Conservation (phyloP, 805 yeast species). For the Maudiozyma saulgeensis region DNA sequence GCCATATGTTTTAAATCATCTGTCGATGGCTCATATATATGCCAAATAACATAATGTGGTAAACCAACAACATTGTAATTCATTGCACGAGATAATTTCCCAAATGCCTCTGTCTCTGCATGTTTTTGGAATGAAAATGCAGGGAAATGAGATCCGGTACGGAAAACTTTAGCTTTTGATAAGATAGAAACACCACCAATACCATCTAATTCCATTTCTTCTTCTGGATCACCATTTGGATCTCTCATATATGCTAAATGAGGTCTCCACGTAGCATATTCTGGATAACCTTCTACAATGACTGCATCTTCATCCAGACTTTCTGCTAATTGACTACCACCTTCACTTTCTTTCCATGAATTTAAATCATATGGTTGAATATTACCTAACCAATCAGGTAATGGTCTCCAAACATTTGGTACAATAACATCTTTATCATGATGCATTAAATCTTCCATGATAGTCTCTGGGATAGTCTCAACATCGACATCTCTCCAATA, state of each 20-base stretch:
- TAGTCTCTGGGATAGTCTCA: constrained; percentile 77
- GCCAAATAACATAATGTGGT: constrained; percentile 96
- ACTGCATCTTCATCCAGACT: constrained; percentile 85
- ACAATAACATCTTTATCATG: constrained; percentile 88
- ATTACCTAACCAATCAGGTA: constrained; percentile 77
- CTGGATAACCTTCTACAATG: constrained; percentile 94
- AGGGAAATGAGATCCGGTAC: constrained; percentile 88
- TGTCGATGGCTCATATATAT: constrained; percentile 86
- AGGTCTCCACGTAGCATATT: constrained; percentile 96
- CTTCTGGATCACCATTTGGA: constrained; percentile 90
- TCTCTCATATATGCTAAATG: constrained; percentile 91
- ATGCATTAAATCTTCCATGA: constrained; percentile 85
- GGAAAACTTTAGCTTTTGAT: constrained; percentile 77
- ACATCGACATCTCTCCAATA: constrained; percentile 98
- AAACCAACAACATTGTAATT: constrained; percentile 79
- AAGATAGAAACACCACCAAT: constrained; percentile 95
- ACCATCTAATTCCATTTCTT: constrained; percentile 89
- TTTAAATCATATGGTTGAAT: constrained; percentile 80
- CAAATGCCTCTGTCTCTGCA: constrained; percentile 97
- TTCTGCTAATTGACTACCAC: constrained; percentile 69
- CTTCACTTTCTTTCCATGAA: constrained; percentile 81
- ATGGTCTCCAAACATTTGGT: constrained; percentile 88
- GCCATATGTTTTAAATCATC: constrained; percentile 86
- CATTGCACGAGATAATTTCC: constrained; percentile 79
- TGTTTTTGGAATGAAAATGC: constrained; percentile 93